Base-by-base conservation (phyloP, 345 rosid species). In the Melaleuca quinquenervia region DNA sequence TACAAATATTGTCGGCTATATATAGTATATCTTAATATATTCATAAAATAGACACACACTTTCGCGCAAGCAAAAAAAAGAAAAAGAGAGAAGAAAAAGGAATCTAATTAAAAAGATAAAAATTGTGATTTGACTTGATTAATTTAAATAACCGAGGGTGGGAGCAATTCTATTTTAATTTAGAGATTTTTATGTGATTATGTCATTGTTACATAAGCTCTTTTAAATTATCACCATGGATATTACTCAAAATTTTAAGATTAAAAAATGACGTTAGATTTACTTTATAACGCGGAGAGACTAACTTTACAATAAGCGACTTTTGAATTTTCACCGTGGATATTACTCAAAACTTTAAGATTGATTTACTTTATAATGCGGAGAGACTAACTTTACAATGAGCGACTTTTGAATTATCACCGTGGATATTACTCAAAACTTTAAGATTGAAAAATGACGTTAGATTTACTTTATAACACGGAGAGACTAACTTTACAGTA, bases 71-170 rank as follows among this genome's bases (percentile, higher is more conserved):
- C 14, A 14, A 12, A 14, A 12, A 58, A 58, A 12, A 14, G 5
- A 14, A 12, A 58, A 58, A 12, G 8, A 2, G 29, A 58, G 6
- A 58, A 6, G 16, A 0, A n/a, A 58, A 58, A n/a, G 26, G 14
- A n/a, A 58, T 58, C 15, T 3, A 29, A 62, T 0, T 1, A 62
- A 18, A 20, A 15, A 62, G 16, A 14, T 29, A 15, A 62, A 62
- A 2, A 2, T 1, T 32, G 0, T 0, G 12, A 64, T 64, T 32
- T 32, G 78, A 64, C 45, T 18, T 27, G 32, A 16, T 64, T 32
- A 64, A 64, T 64, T 64, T 8, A 32, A 32, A 15, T 32, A 32
- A 64, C 1, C 0, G 0, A 32, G 24, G 24, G 0, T 0, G 1
- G 16, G 27, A 29, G 14, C 0, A 8, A 62, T 62, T 62, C 32